phyloP scores from a whole-genome alignment of 305 asterid species.

The Plantago lanceolata region DNA sequence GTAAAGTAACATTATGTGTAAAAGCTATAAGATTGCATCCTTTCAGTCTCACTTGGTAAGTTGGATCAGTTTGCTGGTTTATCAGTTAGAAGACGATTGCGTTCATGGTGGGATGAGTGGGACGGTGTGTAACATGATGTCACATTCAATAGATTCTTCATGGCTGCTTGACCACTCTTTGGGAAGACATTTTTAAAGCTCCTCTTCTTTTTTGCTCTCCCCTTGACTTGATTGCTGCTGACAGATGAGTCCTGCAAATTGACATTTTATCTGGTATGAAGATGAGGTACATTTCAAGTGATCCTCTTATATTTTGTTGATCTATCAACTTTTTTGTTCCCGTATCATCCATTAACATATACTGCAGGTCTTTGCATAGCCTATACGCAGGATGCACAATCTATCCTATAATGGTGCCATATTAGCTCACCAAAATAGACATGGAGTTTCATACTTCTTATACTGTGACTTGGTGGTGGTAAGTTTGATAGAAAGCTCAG shows the following conservation, averaged over 20 bases:
- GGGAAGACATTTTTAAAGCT: constrained; percentile 32
- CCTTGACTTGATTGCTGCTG: constrained; percentile 19
- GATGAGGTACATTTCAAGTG: not conserved
- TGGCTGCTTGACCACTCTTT: constrained; percentile 24
- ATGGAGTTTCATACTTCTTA: not conserved
- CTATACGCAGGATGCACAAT: too few relatives aligned
- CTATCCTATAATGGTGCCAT: too few relatives aligned
- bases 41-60: constrained; percentile 1
- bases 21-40: not conserved
- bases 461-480: too few relatives aligned
- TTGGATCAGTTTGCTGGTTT: constrained; percentile 19
- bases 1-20: not conserved
- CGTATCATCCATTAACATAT: too few relatives aligned
- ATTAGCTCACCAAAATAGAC: too few relatives aligned
- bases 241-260: constrained; percentile 18
- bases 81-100: constrained; percentile 6
- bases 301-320: not conserved
- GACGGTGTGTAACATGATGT: constrained; percentile 17
- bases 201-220: constrained; percentile 25
- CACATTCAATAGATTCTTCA: constrained; percentile 23
- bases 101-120: constrained; percentile 5
- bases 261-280: not conserved
- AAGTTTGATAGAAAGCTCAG: too few relatives aligned
- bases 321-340: too few relatives aligned
- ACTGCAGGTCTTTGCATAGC: too few relatives aligned